These are phyloP conservation scores for Withania somnifera DNA, from an alignment of 305 asterid genomes.

Conservation along the genomic window DNA sequence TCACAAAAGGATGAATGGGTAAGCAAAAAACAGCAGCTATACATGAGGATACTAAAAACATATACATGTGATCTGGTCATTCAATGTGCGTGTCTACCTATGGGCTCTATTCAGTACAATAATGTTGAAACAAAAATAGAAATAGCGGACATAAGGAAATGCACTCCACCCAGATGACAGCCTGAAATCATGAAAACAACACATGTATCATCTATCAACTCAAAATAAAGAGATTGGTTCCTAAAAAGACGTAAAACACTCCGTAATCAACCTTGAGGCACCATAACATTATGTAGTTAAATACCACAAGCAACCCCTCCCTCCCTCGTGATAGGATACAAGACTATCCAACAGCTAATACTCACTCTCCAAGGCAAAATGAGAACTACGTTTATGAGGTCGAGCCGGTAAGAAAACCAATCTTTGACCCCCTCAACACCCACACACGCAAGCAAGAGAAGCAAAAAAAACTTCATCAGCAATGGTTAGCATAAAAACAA, in stretches of 20 bases:
- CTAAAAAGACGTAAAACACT: not conserved
- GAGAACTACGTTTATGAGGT: not conserved
- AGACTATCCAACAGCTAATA: not conserved
- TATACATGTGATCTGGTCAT: conserved; percentile 32
- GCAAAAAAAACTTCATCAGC: not conserved
- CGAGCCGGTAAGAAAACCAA: not conserved
- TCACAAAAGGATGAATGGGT: not conserved
- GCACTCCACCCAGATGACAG: conserved; percentile 21
- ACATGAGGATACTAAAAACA: conserved; percentile 39
- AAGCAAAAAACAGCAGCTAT: conserved; percentile 2
- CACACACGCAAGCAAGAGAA: not conserved
- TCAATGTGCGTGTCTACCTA: conserved; percentile 12
- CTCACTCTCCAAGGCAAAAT: not conserved
- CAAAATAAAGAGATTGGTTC: not conserved
- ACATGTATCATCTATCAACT: conserved; percentile 11
- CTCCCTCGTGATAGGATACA: not conserved
- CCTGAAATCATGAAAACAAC: conserved; percentile 29
- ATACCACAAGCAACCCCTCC: not conserved
- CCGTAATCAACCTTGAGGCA: not conserved
- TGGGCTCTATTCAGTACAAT: conserved; percentile 34
- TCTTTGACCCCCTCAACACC: not conserved
- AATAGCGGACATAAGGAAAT: conserved; percentile 38
- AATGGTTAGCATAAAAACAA: not conserved
- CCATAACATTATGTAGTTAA: not conserved
- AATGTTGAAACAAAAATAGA: conserved; percentile 34